phyloP scores from a whole-genome alignment of 768 basidiomycete genomes.

The Arthromyces matolae region DNA sequence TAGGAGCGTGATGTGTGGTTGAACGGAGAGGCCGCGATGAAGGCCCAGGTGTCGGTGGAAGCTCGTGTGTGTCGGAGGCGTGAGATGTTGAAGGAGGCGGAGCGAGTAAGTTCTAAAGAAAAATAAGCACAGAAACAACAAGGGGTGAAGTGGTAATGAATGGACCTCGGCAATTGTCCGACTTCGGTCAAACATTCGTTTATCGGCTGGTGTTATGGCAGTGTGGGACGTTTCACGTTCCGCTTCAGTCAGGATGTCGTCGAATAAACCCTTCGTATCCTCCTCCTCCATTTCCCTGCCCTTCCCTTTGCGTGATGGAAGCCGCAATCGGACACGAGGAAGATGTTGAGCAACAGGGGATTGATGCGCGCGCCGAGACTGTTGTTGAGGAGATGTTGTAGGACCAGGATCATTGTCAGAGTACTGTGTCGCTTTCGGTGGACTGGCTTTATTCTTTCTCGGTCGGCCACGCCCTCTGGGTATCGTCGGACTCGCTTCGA shows the following conservation, averaged over 20 bases:
- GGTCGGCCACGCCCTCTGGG: conserved; percentile 16
- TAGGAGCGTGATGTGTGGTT: conserved; percentile 37
- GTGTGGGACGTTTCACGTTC: conserved; percentile 78
- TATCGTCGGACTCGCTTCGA: conserved; percentile 21
- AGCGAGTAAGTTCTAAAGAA: conserved; percentile 44
- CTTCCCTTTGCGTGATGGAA: conserved; percentile 56
- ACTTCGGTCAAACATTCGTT: conserved; percentile 69
- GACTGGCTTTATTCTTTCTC: conserved; percentile 25
- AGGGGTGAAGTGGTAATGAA: conserved; percentile 8
- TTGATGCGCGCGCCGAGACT: conserved; percentile 41
- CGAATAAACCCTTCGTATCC: conserved; percentile 65
- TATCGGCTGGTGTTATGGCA: conserved; percentile 54
- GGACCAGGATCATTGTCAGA: conserved; percentile 21
- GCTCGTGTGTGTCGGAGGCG: conserved; percentile 22
- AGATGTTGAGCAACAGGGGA: conserved; percentile 28
- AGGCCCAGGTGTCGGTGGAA: conserved; percentile 40
- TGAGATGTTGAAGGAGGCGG: conserved; percentile 32
- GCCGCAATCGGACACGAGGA: conserved; percentile 42
- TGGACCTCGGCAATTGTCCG: conserved; percentile 72
- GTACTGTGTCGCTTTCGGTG: conserved; percentile 13
- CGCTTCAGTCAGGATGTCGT: conserved; percentile 65
- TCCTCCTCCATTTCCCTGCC: conserved; percentile 70
- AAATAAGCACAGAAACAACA: conserved; percentile 4
- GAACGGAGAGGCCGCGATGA: conserved; percentile 64
- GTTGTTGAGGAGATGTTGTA: conserved; percentile 29